Conservation (phyloP, 176 grass and related monocot species). For the Eleusine indica region DNA sequence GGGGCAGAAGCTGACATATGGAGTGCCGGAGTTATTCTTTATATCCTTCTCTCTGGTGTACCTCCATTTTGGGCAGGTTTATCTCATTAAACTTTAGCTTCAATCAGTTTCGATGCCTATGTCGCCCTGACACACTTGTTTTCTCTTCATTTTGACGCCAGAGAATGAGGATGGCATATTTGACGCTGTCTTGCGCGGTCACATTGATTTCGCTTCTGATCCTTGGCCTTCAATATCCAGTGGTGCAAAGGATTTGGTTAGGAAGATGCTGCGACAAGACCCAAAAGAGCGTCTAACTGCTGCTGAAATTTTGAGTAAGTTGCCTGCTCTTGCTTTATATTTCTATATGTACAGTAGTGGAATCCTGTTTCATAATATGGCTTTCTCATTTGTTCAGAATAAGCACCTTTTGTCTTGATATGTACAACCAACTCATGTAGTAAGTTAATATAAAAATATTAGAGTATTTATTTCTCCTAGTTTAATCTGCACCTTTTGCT, state of each 20-base stretch:
- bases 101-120: neutral
- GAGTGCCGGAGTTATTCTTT: slow-evolving; percentile 97
- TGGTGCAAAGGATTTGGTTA: slow-evolving; percentile 90
- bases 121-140: neutral
- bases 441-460: neutral
- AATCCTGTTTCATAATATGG: slow-evolving; percentile 26
- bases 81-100: neutral
- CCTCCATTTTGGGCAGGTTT: slow-evolving; percentile 98
- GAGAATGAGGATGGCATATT: slow-evolving; percentile 99
- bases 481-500: slow-evolving; percentile 2
- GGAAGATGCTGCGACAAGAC: slow-evolving; percentile 89
- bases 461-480: neutral
- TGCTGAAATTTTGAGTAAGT: slow-evolving; percentile 90
- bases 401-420: neutral
- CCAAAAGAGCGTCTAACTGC: slow-evolving; percentile 89
- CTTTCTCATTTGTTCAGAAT: slow-evolving; percentile 20
- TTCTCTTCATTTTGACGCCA: slow-evolving; percentile 26
- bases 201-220: slow-evolving; percentile 90
- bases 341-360: slow-evolving; percentile 20
- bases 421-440: neutral
- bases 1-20: slow-evolving; percentile 95
- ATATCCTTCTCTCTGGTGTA: slow-evolving; percentile 97
- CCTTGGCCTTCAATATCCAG: slow-evolving; percentile 92
- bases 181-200: slow-evolving; percentile 65
- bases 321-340: slow-evolving; percentile 8